Percentiles rank a stretch among this genome's conserved stretches.
Conservation (phyloP, 2,329 filamentous ascomycete species). For the Penicillium aurantiogriseum region DNA sequence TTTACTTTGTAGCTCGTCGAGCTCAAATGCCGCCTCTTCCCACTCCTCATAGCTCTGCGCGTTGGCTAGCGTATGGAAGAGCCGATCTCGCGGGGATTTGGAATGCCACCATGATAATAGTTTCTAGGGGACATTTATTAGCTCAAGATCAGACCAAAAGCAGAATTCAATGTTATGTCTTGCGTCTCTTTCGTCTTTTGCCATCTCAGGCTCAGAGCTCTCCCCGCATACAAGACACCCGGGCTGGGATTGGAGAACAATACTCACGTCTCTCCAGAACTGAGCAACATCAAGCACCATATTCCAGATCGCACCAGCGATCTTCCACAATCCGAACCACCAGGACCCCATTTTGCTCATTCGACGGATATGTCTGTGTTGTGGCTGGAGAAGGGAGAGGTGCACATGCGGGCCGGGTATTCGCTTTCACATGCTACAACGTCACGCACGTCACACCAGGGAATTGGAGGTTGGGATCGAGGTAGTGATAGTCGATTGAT, state of each 20-base stretch:
- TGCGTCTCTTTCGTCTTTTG: neutral
- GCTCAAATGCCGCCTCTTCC: constrained; percentile 76
- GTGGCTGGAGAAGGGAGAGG: constrained; percentile 2
- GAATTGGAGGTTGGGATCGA: neutral
- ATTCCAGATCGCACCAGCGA: constrained; percentile 49
- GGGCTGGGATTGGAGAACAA: neutral
- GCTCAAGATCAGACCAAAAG: neutral
- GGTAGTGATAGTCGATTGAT: neutral
- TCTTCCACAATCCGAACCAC: constrained; percentile 25
- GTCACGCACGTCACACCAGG: neutral
- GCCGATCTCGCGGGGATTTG: constrained; percentile 63
- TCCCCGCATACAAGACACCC: neutral
- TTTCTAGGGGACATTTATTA: constrained; percentile 52
- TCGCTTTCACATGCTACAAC: constrained; percentile 26
- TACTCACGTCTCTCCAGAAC: constrained; percentile 61
- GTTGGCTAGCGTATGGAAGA: constrained; percentile 63
- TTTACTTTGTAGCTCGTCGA: constrained; percentile 78
- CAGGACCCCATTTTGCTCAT: constrained; percentile 24
- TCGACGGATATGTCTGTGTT: constrained; percentile 1
- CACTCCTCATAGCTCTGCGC: constrained; percentile 78
- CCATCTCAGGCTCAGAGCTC: neutral
- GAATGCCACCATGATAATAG: constrained; percentile 65
- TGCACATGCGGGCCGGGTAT: constrained; percentile 3
- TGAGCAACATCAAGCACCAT: constrained; percentile 61
- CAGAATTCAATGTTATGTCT: neutral